Conservation (phyloP, 2,329 filamentous ascomycete genomes). For the Geosmithia flava region DNA sequence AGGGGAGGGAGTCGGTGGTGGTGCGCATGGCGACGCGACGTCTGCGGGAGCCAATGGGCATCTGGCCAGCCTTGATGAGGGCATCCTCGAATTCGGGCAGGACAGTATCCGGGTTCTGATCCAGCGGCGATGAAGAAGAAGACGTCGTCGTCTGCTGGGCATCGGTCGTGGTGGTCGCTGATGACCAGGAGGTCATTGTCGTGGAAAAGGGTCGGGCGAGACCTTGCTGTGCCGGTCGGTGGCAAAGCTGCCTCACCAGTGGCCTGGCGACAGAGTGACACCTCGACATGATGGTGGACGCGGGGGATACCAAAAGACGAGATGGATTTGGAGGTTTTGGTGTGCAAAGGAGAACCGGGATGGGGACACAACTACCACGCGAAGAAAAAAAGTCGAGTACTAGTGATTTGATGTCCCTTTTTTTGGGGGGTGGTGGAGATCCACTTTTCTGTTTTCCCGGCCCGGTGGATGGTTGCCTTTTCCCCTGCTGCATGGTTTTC, state of each 20-base stretch:
- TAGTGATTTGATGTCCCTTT: neutral
- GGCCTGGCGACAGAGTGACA: conserved; percentile 47
- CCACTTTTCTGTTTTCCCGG: conserved; percentile 16
- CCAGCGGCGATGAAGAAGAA: conserved; percentile 11
- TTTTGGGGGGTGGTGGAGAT: conserved; percentile 4
- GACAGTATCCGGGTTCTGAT: conserved; percentile 57
- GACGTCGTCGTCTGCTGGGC: conserved; percentile 4
- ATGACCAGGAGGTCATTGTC: conserved; percentile 14
- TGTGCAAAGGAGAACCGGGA: neutral
- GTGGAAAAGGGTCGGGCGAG: conserved; percentile 22
- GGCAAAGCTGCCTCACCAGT: conserved; percentile 32
- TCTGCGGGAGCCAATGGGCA: conserved; percentile 73
- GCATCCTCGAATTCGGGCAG: conserved; percentile 45
- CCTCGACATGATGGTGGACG: conserved; percentile 42
- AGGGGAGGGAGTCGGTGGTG: conserved; percentile 51
- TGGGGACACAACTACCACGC: no score
- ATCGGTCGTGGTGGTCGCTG: conserved; percentile 14
- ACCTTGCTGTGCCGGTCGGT: conserved; percentile 17
- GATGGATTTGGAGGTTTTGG: conserved; percentile 1
- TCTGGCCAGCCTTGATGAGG: conserved; percentile 55
- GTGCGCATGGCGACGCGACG: conserved; percentile 61
- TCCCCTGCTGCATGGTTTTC: conserved; percentile 1
- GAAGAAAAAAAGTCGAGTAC: conserved; percentile 15
- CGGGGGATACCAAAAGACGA: neutral
- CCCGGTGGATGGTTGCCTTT: conserved; percentile 2